Conservation (phyloP, 768 basidiomycete species). For the Multifurca ochricompacta region DNA sequence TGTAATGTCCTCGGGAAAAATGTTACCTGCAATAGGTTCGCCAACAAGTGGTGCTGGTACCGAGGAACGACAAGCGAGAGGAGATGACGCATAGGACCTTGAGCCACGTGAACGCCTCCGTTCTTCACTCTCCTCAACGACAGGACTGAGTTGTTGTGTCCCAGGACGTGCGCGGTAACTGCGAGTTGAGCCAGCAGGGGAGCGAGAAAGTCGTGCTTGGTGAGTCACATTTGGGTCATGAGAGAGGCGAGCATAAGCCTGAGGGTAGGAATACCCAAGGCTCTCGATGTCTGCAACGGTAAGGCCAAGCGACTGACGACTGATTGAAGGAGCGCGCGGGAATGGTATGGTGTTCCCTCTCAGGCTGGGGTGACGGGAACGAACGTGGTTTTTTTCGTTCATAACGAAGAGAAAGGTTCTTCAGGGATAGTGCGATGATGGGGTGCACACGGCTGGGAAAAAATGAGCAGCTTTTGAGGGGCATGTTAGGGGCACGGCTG, state of each 20-base stretch:
- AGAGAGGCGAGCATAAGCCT: constrained; percentile 12
- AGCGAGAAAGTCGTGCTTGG: constrained; percentile 13
- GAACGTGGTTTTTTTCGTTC: constrained; percentile 9
- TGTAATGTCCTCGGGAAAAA: constrained; percentile 20
- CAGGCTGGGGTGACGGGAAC: constrained; percentile 1
- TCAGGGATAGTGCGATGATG: constrained; percentile 10
- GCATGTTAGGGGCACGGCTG: constrained; percentile 13
- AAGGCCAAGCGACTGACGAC: constrained; percentile 18
- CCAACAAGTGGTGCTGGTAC: neutral
- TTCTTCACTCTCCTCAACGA: constrained; percentile 19
- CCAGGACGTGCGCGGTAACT: constrained; percentile 14
- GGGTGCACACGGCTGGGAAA: constrained; percentile 10
- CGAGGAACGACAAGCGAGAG: constrained; percentile 1
- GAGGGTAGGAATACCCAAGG: constrained; percentile 19
- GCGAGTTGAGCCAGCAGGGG: constrained; percentile 18
- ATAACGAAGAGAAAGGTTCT: constrained; percentile 13
- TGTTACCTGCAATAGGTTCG: neutral
- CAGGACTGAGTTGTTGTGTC: constrained; percentile 20
- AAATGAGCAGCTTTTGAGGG: constrained; percentile 17
- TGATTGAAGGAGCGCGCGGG: constrained; percentile 15
- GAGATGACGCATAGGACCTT: constrained; percentile 4
- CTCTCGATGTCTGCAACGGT: constrained; percentile 7
- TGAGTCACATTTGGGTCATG: constrained; percentile 8
- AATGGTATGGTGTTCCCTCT: constrained; percentile 17
- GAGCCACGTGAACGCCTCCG: constrained; percentile 17